Percentiles rank a stretch among this genome's conserved stretches.
phyloP scores from a whole-genome alignment of 305 asterid species.

The Solanum aculeatissimum region DNA sequence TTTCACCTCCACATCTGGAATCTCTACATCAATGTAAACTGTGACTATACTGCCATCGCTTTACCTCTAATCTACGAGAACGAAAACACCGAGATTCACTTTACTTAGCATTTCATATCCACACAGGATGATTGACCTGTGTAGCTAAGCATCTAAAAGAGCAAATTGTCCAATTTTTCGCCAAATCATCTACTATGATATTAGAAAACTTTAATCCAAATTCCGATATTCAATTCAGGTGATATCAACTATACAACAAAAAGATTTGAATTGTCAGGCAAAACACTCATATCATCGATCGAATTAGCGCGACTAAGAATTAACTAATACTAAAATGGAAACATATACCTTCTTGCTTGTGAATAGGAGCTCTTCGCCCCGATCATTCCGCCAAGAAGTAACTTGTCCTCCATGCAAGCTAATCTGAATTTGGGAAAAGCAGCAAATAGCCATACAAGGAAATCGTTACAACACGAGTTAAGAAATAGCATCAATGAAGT shows the following conservation, averaged over 20 bases:
- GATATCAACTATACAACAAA: background rate
- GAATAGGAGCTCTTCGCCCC: conserved; percentile 92
- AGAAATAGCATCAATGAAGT: background rate
- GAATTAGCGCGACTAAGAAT: background rate
- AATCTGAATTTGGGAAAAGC: conserved; percentile 35
- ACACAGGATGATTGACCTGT: background rate
- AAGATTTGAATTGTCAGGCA: background rate
- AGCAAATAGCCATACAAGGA: background rate
- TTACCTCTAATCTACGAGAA: background rate
- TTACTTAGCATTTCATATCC: background rate
- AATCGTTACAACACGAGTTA: background rate
- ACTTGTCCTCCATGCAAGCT: conserved; percentile 88
- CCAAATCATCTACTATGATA: background rate
- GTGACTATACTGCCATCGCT: background rate
- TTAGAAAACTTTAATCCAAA: background rate
- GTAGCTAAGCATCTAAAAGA: background rate
- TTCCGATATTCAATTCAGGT: background rate
- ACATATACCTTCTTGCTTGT: conserved; percentile 77
- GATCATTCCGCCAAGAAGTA: conserved; percentile 83
- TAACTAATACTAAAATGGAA: background rate
- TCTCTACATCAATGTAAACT: background rate
- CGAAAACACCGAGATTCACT: background rate
- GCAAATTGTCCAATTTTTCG: background rate
- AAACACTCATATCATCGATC: background rate
- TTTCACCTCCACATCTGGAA: background rate